Evolutionary conservation across 768 basidiomycete genomes (phyloP), one percentile per base, ranked within the genome.

Genomic region (Lactifluus volemus): DNA sequence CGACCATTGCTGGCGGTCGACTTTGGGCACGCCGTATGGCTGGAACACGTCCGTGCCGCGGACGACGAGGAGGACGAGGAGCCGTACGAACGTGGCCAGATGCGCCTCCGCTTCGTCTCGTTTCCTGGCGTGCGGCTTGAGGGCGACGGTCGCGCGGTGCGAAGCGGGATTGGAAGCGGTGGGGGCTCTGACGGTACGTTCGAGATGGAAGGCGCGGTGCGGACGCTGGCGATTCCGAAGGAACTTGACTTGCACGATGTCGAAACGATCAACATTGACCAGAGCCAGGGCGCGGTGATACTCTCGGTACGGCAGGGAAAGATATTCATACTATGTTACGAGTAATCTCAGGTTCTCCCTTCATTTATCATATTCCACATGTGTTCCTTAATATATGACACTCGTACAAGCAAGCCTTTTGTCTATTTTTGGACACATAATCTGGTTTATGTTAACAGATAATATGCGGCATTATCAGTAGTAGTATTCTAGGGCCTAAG

Each of bases 21-120:
- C 69, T 95, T 94, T 73, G 89, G 89, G 21, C 45, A 92, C 67
- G 88, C 92, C 17, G 86, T 90, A 39, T 88, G 90, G 82, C 82
- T 94, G 50, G 86, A 89, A 67, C 82, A 84, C 67, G 68, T 65
- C 64, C 75, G 72, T 65, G 55, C 54, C 73, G 67, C 61, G 42
- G 64, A 59, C 5, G 74, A 73, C 19, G 70, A 71, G 5, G 74
- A 70, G 49, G 67, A 66, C 5, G 71, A 70, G 34, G 68, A 61
- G 32, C 51, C 68, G 21, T 54, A 52, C 14, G 64, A 63, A 41
- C 36, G 44, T 11, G 77, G 77, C 1, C 72, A 73, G 17, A 87
- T 83, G 65, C 77, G 81, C 59, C 71, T 88, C 41, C 74, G 83
- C n/a, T 87, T 87, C 67, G 86, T 87, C 39, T 84, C 84, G 47